Percentiles rank a stretch among this genome's conserved stretches.
These are phyloP conservation scores for Antitrichia curtipendula DNA, from an alignment of 225 moss, liverwort and hornwort genomes.

Conservation along the genomic window DNA sequence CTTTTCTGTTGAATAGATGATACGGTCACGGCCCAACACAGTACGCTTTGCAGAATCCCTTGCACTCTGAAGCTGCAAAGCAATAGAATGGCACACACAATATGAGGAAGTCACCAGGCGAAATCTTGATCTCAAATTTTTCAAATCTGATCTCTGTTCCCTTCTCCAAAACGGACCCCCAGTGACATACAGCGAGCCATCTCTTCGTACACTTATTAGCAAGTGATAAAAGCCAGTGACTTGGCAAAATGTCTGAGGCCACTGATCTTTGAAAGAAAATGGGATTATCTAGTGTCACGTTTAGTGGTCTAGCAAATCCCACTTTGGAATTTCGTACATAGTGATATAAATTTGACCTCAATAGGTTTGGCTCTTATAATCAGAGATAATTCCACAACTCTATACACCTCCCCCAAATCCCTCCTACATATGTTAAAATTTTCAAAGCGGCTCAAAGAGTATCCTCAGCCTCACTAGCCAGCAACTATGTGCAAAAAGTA, in stretches of 20 bases:
- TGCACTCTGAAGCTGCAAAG: conserved; percentile 72
- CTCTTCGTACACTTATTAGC: background rate
- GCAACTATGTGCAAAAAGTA: background rate
- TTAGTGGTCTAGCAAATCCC: background rate
- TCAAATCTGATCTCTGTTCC: background rate
- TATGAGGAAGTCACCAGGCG: background rate
- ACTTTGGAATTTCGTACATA: background rate
- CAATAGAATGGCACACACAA: background rate
- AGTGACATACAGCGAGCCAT: background rate
- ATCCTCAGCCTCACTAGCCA: background rate
- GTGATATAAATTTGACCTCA: background rate
- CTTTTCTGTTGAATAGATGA: conserved; percentile 81
- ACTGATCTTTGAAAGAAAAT: background rate
- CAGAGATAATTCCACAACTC: background rate
- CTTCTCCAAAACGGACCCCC: background rate
- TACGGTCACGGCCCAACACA: conserved; percentile 70
- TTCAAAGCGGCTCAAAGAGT: background rate
- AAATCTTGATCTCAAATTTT: background rate
- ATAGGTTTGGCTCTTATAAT: background rate
- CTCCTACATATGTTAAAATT: background rate
- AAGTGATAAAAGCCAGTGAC: background rate
- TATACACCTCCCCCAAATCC: background rate
- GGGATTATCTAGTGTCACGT: background rate
- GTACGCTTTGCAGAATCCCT: conserved; percentile 81
- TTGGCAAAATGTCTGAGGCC: background rate